A percentile compares a stretch with the other conserved stretches of the same genome.
Conservation (phyloP, 176 grass and related monocot genomes). For the Juncus effusus region DNA sequence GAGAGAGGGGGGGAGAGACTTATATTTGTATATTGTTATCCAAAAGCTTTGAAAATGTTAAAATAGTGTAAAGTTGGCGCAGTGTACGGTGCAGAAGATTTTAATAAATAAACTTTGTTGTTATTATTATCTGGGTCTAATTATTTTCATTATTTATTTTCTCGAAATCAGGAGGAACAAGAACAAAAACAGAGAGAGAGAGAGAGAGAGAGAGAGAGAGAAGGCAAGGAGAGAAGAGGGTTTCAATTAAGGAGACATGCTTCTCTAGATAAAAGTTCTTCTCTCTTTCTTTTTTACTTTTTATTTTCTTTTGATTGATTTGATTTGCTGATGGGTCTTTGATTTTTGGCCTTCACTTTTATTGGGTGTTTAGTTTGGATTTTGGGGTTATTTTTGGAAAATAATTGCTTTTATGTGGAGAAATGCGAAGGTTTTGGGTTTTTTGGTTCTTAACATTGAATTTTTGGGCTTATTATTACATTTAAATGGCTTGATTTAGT, state of each 20-base stretch:
- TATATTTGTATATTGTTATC: constrained; percentile 2
- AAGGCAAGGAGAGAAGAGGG: constrained; percentile 3
- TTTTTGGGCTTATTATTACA: not conserved
- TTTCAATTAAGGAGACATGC: constrained; percentile 23
- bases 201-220: not conserved
- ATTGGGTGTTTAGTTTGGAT: constrained; percentile 8
- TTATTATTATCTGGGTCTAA: constrained; percentile 10
- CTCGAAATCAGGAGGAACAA: constrained; percentile 14
- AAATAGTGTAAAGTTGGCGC: constrained; percentile 23
- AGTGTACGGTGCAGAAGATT: not conserved
- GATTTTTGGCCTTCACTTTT: not conserved
- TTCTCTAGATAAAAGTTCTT: constrained; percentile 15
- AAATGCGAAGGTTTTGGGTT: constrained; percentile 7
- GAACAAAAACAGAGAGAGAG: not conserved
- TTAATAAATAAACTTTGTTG: not conserved
- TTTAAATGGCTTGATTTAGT: not conserved
- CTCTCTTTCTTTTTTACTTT: not conserved
- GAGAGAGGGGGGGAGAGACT: not conserved
- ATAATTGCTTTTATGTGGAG: not conserved
- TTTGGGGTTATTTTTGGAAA: constrained; percentile 16
- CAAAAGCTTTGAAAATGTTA: constrained; percentile 23
- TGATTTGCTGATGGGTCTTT: constrained; percentile 5
- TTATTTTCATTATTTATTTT: constrained; percentile 4
- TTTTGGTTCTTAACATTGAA: not conserved
- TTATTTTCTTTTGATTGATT: not conserved